These are phyloP conservation scores for Conticribra guillardii DNA, from an alignment of 108 stramenopile genomes.

Conservation along the genomic window DNA sequence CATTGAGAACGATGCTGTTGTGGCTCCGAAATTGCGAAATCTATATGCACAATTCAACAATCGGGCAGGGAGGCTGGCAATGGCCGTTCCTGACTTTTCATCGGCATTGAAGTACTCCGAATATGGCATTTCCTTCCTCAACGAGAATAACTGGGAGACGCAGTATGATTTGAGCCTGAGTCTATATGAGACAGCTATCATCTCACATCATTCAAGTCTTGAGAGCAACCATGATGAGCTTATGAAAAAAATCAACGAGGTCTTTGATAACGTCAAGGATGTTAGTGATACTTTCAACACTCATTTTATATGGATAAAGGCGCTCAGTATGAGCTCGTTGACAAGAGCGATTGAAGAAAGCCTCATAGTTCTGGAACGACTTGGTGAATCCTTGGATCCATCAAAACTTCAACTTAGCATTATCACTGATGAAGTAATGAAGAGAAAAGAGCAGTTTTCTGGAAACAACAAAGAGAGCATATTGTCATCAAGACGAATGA, in stretches of 20 bases:
- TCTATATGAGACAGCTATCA: constrained; percentile 17
- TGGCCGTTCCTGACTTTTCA: constrained; percentile 20
- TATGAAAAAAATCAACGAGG: constrained; percentile 10
- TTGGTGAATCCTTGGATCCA: constrained; percentile 33
- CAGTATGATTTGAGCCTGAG: constrained; percentile 34
- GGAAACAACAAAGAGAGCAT: too few relatives aligned
- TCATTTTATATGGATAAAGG: constrained; percentile 19
- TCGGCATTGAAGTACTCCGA: constrained; percentile 27
- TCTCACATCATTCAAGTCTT: constrained; percentile 15
- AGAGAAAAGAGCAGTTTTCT: too few relatives aligned
- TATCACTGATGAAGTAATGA: too few relatives aligned
- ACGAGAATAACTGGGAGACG: constrained; percentile 27
- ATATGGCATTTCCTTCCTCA: constrained; percentile 22
- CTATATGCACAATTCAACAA: constrained; percentile 20
- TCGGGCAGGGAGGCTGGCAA: constrained; percentile 28
- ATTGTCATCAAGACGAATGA: too few relatives aligned
- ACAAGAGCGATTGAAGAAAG: constrained; percentile 24
- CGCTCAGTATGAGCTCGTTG: constrained; percentile 1
- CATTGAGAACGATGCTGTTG: constrained; percentile 10
- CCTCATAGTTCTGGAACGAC: constrained; percentile 10
- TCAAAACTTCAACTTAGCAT: too few relatives aligned
- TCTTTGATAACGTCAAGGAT: constrained; percentile 18
- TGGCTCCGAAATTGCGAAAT: constrained; percentile 2
- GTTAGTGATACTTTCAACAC: constrained; percentile 33
- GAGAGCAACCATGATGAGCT: constrained; percentile 2